A percentile compares a stretch with the other conserved stretches of the same genome.
Conservation (phyloP, 2,329 filamentous ascomycete genomes). For the Pseudopithomyces chartarum region DNA sequence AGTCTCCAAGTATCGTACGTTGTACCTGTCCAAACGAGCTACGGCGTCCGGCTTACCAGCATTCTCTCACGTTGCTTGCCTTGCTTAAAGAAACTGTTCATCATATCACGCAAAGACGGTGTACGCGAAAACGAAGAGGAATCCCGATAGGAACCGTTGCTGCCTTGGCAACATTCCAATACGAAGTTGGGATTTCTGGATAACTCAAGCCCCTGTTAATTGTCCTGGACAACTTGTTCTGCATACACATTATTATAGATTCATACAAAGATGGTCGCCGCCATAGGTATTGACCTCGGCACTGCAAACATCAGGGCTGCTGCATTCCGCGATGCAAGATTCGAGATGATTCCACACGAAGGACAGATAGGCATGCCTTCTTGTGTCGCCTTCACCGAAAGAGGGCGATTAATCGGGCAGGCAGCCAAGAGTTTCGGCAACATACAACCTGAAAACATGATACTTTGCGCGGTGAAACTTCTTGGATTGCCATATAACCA, state of each 20-base stretch:
- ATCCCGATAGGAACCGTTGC: too few relatives aligned
- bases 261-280: not conserved
- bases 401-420: slow-evolving; percentile 91
- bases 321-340: slow-evolving; percentile 23
- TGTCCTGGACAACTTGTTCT: too few relatives aligned
- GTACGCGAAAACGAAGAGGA: too few relatives aligned
- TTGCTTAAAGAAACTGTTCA: too few relatives aligned
- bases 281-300: slow-evolving; percentile 33
- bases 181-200: too few relatives aligned
- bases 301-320: slow-evolving; percentile 31
- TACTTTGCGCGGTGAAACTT: slow-evolving; percentile 44
- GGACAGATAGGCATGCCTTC: slow-evolving; percentile 51
- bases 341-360: slow-evolving; percentile 31
- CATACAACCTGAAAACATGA: slow-evolving; percentile 47
- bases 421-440: slow-evolving; percentile 54
- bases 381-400: slow-evolving; percentile 90
- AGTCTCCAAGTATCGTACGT: too few relatives aligned
- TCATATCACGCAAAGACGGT: too few relatives aligned
- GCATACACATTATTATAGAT: not conserved
- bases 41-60: too few relatives aligned
- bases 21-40: too few relatives aligned
- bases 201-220: too few relatives aligned
- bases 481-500: slow-evolving; percentile 34
- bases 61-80: too few relatives aligned
- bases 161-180: too few relatives aligned